Evolutionary conservation across 257 asterid genomes (phyloP).

Genomic region (Nicotiana attenuata): DNA sequence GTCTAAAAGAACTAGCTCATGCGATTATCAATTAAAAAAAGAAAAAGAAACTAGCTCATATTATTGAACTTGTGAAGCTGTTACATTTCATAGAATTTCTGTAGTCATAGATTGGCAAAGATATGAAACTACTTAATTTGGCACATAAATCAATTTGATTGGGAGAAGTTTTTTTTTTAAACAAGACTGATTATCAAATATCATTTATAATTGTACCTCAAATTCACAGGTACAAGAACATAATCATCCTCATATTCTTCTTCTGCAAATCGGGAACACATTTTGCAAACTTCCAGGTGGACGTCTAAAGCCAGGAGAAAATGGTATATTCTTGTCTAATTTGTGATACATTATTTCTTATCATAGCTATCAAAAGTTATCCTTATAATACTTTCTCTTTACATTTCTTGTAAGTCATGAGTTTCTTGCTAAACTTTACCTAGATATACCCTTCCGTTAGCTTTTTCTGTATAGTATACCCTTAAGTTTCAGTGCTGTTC

Average conservation of each 20-base stretch:
- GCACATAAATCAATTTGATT: background rate
- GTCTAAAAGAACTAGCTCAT: background rate
- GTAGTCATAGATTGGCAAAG: background rate
- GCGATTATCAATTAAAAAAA: background rate
- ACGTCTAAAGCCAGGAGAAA: conserved; percentile 96
- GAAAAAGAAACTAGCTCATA: background rate
- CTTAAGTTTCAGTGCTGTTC: background rate
- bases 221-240: conserved; percentile 90
- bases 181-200: background rate
- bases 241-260: conserved; percentile 96
- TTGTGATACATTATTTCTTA: background rate
- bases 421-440: background rate
- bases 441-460: no score
- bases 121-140: background rate
- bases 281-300: conserved; percentile 99
- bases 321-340: conserved; percentile 39
- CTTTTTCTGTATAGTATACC: no score
- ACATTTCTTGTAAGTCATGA: background rate
- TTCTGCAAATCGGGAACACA: conserved; percentile 95
- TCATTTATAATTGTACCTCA: background rate
- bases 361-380: background rate
- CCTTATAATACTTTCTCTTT: background rate
- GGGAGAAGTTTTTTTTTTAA: background rate
- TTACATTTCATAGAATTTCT: background rate
- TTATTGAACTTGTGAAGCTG: background rate